Evolutionary conservation across 73 alveolate genomes (phyloP).

Genomic region (Durusdinium trenchii): DNA sequence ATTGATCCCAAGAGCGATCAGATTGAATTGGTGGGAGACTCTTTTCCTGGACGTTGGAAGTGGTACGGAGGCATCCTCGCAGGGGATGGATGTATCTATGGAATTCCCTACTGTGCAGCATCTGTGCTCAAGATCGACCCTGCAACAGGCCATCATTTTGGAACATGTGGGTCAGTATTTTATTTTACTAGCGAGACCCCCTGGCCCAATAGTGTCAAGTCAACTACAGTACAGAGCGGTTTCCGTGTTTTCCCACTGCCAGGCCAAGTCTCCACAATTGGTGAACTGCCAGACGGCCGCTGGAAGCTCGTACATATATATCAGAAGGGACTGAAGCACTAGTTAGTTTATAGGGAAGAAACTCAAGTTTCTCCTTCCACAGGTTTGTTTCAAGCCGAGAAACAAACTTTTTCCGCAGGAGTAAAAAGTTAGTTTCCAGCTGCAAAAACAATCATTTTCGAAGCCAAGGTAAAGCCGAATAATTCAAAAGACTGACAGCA

Average conservation of each 20-base stretch:
- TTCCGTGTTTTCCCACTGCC: neutral
- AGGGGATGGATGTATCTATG: conserved; percentile 69
- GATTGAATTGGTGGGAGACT: conserved; percentile 35
- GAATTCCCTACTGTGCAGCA: conserved; percentile 82
- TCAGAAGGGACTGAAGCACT: no score
- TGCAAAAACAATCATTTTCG: no score
- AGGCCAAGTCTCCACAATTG: neutral
- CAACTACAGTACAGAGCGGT: no score
- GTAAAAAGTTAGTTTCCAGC: no score
- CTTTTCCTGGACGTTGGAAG: conserved; percentile 80
- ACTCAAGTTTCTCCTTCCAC: no score
- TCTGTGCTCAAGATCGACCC: conserved; percentile 81
- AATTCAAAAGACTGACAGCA: no score
- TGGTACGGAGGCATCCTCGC: conserved; percentile 91
- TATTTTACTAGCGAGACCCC: neutral
- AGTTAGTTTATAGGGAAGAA: no score
- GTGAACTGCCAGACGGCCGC: conserved; percentile 10
- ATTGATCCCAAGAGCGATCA: conserved; percentile 19
- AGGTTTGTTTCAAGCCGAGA: no score
- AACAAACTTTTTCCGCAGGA: no score
- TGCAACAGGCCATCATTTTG: conserved; percentile 24
- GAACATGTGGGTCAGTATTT: neutral
- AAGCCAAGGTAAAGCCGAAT: no score
- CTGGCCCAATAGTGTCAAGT: neutral
- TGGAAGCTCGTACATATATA: no score